phyloP scores from a whole-genome alignment of 306 rosid genomes.

The Cucumis sativus region DNA sequence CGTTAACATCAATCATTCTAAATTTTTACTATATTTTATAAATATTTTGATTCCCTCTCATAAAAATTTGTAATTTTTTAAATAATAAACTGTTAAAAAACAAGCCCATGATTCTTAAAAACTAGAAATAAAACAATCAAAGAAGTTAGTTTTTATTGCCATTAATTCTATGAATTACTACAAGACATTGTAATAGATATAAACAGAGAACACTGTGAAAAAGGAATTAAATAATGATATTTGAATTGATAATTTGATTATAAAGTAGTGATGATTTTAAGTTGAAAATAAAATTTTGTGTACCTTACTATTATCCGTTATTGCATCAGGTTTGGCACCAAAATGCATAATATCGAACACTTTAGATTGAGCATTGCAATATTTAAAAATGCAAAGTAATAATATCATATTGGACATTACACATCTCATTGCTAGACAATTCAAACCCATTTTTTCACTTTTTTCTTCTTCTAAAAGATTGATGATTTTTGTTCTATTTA shows the following conservation, averaged over 20 bases:
- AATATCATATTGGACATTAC: background rate
- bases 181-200: background rate
- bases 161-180: no score
- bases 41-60: no score
- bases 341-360: constrained; percentile 3
- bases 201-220: no score
- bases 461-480: background rate
- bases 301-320: constrained; percentile 20
- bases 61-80: no score
- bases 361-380: background rate
- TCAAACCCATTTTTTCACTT: background rate
- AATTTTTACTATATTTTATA: no score
- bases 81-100: no score
- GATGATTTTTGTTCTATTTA: no score
- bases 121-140: no score
- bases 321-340: constrained; percentile 16
- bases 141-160: background rate
- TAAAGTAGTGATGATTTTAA: background rate
- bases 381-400: background rate
- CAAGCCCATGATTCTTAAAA: no score
- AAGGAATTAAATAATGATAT: no score
- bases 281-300: background rate
- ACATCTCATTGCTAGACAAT: no score
- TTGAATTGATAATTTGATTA: background rate
- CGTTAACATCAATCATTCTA: no score